Conservation (phyloP, 306 rosid species). For the Prunus davidiana region DNA sequence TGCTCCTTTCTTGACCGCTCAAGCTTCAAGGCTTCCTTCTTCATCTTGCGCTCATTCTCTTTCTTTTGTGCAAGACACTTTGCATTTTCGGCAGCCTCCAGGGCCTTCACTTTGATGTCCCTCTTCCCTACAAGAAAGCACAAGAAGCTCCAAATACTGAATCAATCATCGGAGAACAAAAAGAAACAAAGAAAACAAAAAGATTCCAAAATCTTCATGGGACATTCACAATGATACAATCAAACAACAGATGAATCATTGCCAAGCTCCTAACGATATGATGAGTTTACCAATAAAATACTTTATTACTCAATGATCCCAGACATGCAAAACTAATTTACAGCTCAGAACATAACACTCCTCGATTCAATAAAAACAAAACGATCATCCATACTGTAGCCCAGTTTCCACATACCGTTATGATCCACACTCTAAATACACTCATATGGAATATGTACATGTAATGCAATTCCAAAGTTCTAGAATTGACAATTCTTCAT, state of each 20-base stretch:
- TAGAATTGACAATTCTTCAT: neutral
- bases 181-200: neutral
- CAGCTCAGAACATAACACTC: neutral
- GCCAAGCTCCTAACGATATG: neutral
- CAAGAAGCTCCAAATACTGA: slow-evolving; percentile 17
- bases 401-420: neutral
- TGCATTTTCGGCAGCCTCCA: slow-evolving; percentile 86
- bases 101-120: slow-evolving; percentile 78
- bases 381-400: neutral
- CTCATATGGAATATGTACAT: neutral
- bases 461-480: neutral
- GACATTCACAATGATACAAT: neutral
- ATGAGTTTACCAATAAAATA: neutral
- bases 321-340: neutral
- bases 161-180: neutral
- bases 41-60: slow-evolving; percentile 87
- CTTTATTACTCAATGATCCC: neutral
- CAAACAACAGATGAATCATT: neutral
- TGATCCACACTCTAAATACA: neutral
- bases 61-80: slow-evolving; percentile 75
- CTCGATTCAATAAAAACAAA: neutral
- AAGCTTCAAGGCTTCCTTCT: slow-evolving; percentile 70
- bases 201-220: neutral
- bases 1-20: slow-evolving; percentile 65
- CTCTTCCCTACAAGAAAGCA: slow-evolving; percentile 67